phyloP scores from a whole-genome alignment of 2,329 filamentous ascomycete species.

The Trichoderma semiorbis region DNA sequence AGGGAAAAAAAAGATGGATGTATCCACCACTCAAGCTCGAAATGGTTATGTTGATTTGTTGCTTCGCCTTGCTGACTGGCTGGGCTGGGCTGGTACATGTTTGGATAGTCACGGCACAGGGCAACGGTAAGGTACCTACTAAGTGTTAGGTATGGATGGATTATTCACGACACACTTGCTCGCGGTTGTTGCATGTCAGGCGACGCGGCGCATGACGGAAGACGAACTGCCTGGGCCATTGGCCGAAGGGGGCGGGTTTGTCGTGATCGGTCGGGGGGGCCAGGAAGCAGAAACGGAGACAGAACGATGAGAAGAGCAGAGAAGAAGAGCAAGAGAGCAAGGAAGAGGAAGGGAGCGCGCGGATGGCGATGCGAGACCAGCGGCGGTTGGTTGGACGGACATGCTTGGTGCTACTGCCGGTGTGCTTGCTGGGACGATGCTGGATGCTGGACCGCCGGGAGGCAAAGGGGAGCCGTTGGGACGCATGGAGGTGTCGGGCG shows the following conservation, averaged over 20 bases:
- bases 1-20: neutral
- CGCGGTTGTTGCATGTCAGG: conserved; percentile 10
- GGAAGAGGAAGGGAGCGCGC: neutral
- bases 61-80: conserved; percentile 6
- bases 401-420: conserved; percentile 8
- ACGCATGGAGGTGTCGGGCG: conserved; percentile 15
- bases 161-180: conserved; percentile 11
- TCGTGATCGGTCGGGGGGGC: conserved; percentile 16
- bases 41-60: neutral
- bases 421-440: neutral
- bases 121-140: neutral
- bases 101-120: neutral
- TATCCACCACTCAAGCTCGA: neutral
- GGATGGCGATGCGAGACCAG: neutral
- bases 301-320: neutral
- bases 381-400: neutral
- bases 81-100: neutral
- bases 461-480: neutral
- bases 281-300: neutral
- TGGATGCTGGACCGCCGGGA: neutral
- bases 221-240: conserved; percentile 5
- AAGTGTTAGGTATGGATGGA: neutral
- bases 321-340: neutral
- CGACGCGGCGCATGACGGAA: conserved; percentile 15
- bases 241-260: neutral